phyloP scores from a whole-genome alignment of 192 early-diverging fungal genomes.

The Gamsiella multidivaricata region DNA sequence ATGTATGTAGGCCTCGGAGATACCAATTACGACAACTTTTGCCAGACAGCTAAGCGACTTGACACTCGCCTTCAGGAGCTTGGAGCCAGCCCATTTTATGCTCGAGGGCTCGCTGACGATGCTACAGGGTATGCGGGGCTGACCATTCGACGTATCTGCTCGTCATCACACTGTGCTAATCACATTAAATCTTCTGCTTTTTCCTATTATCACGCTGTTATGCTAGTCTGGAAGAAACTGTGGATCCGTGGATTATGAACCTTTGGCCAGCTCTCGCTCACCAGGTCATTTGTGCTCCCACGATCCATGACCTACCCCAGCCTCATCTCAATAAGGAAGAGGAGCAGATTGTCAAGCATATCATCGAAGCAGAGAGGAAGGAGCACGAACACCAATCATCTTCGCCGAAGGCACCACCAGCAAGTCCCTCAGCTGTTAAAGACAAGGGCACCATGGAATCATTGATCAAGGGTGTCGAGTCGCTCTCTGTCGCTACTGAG shows the following conservation, averaged over 20 bases:
- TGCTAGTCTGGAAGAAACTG: slow-evolving; percentile 80
- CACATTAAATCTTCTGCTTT: too few relatives aligned
- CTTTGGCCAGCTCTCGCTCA: slow-evolving; percentile 79
- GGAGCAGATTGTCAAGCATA: slow-evolving; percentile 26
- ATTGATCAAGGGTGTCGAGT: background rate
- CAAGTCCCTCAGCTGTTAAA: background rate
- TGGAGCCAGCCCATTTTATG: slow-evolving; percentile 79
- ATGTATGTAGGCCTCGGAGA: slow-evolving; percentile 83
- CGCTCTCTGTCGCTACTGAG: slow-evolving; percentile 16
- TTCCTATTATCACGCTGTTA: background rate
- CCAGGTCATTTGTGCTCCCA: slow-evolving; percentile 31
- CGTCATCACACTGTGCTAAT: too few relatives aligned
- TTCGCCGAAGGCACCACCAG: background rate
- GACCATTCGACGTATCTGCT: too few relatives aligned
- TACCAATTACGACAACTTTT: slow-evolving; percentile 95
- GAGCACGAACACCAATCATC: slow-evolving; percentile 1
- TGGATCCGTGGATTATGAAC: slow-evolving; percentile 92
- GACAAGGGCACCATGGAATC: background rate
- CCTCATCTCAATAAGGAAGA: slow-evolving; percentile 33
- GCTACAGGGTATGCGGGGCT: slow-evolving; percentile 78
- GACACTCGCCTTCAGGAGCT: slow-evolving; percentile 81
- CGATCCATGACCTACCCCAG: slow-evolving; percentile 25
- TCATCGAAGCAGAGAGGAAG: slow-evolving; percentile 15
- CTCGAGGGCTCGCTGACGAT: slow-evolving; percentile 90
- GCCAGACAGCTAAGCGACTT: slow-evolving; percentile 83